phyloP scores from a whole-genome alignment of 768 basidiomycete genomes.

The Tricholomella constricta region DNA sequence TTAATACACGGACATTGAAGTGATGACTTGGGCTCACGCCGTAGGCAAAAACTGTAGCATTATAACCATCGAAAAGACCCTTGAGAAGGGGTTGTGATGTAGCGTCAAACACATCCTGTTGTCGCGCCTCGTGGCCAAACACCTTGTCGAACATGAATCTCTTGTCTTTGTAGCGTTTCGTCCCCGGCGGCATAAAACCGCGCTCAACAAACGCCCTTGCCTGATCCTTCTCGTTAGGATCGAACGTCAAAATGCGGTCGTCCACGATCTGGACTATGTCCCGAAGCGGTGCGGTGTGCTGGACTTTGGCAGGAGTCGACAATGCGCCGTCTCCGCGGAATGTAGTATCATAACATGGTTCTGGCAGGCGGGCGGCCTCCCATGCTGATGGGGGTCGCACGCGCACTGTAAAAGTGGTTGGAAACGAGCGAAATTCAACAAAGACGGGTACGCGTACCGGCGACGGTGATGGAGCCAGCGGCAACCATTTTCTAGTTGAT shows the following conservation, averaged over 20 bases:
- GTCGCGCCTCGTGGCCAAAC: constrained; percentile 77
- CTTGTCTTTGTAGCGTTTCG: constrained; percentile 94
- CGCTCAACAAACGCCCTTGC: constrained; percentile 80
- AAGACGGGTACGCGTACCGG: constrained; percentile 50
- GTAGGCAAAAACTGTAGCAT: constrained; percentile 98
- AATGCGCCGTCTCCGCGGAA: constrained; percentile 87
- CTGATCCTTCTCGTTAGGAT: constrained; percentile 89
- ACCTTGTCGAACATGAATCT: constrained; percentile 97
- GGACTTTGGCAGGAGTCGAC: constrained; percentile 61
- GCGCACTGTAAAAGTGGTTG: constrained; percentile 58
- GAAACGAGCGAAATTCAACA: constrained; percentile 10
- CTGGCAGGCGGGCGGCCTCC: constrained; percentile 86
- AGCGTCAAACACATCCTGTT: constrained; percentile 85
- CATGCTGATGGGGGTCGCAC: constrained; percentile 84
- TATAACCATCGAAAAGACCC: constrained; percentile 90
- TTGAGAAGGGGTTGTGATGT: constrained; percentile 85
- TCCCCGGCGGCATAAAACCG: constrained; percentile 82
- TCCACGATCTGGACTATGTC: constrained; percentile 89
- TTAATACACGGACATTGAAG: constrained; percentile 16
- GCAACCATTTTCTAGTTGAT: constrained; percentile 58
- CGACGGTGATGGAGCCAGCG: constrained; percentile 86
- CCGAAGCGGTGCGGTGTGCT: constrained; percentile 60
- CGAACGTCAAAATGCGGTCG: constrained; percentile 93
- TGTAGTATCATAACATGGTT: constrained; percentile 66
- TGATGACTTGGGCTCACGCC: constrained; percentile 56